Evolutionary conservation across 2,329 filamentous ascomycete species (phyloP).

Genomic region (Trichoderma gracile): DNA sequence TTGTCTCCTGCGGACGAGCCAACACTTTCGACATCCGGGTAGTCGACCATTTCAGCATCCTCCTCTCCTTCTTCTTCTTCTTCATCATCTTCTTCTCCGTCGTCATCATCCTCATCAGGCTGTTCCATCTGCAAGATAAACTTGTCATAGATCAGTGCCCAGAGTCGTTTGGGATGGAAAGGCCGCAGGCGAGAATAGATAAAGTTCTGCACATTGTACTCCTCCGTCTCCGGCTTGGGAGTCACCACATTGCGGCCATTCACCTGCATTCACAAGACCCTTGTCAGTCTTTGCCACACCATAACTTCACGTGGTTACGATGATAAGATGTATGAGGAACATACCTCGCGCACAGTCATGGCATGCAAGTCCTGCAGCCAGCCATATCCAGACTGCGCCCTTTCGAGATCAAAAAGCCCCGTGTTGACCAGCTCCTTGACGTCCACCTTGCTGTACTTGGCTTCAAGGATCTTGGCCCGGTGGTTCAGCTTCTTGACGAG

Average conservation of each 20-base stretch:
- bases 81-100: conserved; percentile 40
- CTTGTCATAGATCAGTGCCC: conserved; percentile 48
- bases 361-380: conserved; percentile 71
- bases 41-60: conserved; percentile 14
- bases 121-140: conserved; percentile 54
- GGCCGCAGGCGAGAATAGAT: conserved; percentile 64
- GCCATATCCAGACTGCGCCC: conserved; percentile 64
- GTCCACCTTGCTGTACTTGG: conserved; percentile 59
- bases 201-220: conserved; percentile 72
- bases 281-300: neutral
- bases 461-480: conserved; percentile 63
- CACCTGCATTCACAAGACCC: conserved; percentile 34
- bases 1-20: conserved; percentile 29
- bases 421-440: conserved; percentile 66
- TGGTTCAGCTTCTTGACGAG: conserved; percentile 66
- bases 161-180: conserved; percentile 51
- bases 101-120: conserved; percentile 39
- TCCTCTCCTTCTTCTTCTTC: conserved; percentile 8
- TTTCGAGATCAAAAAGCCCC: conserved; percentile 62
- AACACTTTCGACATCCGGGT: neutral
- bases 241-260: conserved; percentile 56
- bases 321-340: neutral
- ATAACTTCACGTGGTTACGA: neutral
- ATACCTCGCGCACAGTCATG: conserved; percentile 62
- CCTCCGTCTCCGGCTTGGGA: conserved; percentile 69